Base-by-base conservation (phyloP, 2,329 filamentous ascomycete genomes). In the Lasiodiplodia theobromae region DNA sequence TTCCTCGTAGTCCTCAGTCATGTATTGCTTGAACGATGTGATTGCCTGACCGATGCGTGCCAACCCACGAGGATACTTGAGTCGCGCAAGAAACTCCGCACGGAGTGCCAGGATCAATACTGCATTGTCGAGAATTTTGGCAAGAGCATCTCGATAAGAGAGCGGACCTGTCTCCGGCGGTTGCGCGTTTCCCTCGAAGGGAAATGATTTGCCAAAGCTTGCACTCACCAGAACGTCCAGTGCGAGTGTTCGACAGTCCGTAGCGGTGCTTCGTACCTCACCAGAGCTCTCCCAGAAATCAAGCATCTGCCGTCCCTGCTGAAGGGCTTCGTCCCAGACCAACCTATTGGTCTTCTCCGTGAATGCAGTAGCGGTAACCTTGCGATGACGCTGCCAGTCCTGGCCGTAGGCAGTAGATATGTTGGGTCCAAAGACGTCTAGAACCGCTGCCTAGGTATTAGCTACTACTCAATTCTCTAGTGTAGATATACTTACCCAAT, bases 311-410 rank as follows among this genome's bases (percentile, higher is more conserved):
- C 18, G 34, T 2, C 51, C 47, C 21, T 66, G 63, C 4, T 40
- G 49, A 7, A 53, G 49, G 18, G 63, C 21, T 28, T 56, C 53
- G 16, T 34, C 23, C 64, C 64, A 57, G 18, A 84, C 82, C 4
- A 79, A 69, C 5, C 70, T 70, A 40, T 79, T 82, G 49, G 78
- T 81, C 51, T 78, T 76, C 69, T 85, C 82, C 52, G 81, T 83
- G 73, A 85, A 84, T 6, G 78, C 76, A 0, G 80, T 76, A 4
- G 80, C 78, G 3, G 78, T 81, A 25, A 83, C 74, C 60, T 78
- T 80, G 11, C 83, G 77, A 66, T 85, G 82, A 34, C 81, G 77
- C n/a, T 77, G 71, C 82, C 83, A 84, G 16, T 79, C 76, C 28
- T n/a, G 6, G 34, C 49, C 51, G 63, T 69, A n/a, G 16, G 71